phyloP scores from a whole-genome alignment of 1,284 basidiomycete species.

The Ceratobasidium sp. region DNA sequence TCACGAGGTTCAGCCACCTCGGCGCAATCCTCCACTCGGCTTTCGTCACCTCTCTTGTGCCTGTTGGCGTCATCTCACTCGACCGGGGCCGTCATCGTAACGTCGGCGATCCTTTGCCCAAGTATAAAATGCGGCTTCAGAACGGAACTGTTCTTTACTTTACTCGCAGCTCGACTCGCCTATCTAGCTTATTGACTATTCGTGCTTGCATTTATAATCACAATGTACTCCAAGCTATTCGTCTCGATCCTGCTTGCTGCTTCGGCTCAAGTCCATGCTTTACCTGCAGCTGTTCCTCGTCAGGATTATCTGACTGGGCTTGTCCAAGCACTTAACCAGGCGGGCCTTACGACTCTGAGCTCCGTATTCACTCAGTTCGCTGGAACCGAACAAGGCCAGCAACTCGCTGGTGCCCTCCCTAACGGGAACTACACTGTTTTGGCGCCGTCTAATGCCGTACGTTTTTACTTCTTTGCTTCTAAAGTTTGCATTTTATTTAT shows the following conservation, averaged over 20 bases:
- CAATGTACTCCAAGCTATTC: conserved; percentile 20
- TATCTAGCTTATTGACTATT: neutral
- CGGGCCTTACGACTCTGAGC: conserved; percentile 51
- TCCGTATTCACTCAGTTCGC: conserved; percentile 49
- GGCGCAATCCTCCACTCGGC: neutral
- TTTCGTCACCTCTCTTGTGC: neutral
- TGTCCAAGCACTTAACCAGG: conserved; percentile 39
- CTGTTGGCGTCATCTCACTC: neutral
- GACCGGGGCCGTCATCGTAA: neutral
- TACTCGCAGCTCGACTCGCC: neutral
- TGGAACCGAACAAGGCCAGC: conserved; percentile 51
- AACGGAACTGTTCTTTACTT: neutral
- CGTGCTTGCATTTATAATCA: conserved; percentile 11
- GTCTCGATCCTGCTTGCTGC: conserved; percentile 4
- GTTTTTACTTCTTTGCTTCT: conserved; percentile 49
- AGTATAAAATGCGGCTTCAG: no score
- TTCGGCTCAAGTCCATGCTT: neutral
- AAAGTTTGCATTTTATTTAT: conserved; percentile 49
- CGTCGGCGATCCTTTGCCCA: neutral
- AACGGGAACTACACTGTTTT: conserved; percentile 55
- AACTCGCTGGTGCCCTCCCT: conserved; percentile 49
- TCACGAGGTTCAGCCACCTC: no score
- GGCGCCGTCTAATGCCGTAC: conserved; percentile 55
- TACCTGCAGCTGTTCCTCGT: neutral
- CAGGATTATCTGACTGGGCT: conserved; percentile 37